phyloP scores from a whole-genome alignment of 345 rosid species.

The Citrus australasica region DNA sequence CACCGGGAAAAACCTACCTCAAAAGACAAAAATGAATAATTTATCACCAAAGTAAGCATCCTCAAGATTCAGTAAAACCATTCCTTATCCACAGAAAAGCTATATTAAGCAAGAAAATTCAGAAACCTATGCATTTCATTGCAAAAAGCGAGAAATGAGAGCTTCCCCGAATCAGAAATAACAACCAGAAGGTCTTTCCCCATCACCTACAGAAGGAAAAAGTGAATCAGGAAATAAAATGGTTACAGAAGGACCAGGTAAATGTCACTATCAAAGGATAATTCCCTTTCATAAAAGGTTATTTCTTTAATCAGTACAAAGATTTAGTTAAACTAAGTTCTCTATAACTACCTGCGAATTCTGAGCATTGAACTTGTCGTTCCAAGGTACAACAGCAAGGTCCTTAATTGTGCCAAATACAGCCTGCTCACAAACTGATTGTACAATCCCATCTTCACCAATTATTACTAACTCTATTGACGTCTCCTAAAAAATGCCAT shows the following conservation, averaged over 20 bases:
- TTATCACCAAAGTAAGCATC: constrained; percentile 5
- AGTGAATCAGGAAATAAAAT: not conserved
- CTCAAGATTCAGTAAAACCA: constrained; percentile 5
- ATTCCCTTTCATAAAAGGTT: not conserved
- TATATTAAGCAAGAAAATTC: constrained; percentile 17
- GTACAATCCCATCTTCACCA: constrained; percentile 70
- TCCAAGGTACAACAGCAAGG: constrained; percentile 73
- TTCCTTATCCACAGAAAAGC: not conserved
- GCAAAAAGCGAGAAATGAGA: constrained; percentile 83
- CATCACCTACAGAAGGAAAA: constrained; percentile 43
- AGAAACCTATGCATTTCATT: constrained; percentile 95
- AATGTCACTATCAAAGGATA: not conserved
- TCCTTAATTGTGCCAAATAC: constrained; percentile 89
- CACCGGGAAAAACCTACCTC: constrained; percentile 79
- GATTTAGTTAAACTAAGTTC: not conserved
- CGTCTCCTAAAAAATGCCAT: constrained; percentile 57
- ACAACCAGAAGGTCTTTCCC: constrained; percentile 84
- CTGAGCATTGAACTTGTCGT: constrained; percentile 37
- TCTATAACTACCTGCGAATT: constrained; percentile 44
- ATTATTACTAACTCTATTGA: constrained; percentile 82
- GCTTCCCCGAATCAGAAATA: constrained; percentile 98
- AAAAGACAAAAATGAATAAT: constrained; percentile 19
- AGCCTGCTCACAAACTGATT: constrained; percentile 81
- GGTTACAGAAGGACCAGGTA: constrained; percentile 1
- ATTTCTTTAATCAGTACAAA: constrained; percentile 7